These are phyloP conservation scores for Monilinia vaccinii-corymbosi DNA, from an alignment of 2,329 filamentous ascomycete species.

Conservation along the genomic window DNA sequence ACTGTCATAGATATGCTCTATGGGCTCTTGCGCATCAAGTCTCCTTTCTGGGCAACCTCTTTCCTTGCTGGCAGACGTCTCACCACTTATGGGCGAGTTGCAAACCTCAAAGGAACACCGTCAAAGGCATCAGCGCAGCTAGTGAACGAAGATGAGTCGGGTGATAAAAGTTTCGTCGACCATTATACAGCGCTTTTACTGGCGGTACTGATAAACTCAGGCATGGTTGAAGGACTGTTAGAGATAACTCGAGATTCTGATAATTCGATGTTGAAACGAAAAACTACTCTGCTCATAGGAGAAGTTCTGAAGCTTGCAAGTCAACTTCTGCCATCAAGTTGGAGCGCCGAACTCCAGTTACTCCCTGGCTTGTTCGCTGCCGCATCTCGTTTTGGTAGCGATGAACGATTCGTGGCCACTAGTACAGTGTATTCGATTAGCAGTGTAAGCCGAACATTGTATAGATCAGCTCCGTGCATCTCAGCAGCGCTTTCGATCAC, in stretches of 20 bases:
- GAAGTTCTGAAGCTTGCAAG: constrained; percentile 87
- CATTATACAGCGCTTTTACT: constrained; percentile 89
- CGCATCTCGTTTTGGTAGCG: constrained; percentile 61
- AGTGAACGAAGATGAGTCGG: constrained; percentile 51
- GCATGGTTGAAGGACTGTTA: constrained; percentile 54
- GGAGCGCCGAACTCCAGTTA: constrained; percentile 79
- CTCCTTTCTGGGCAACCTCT: constrained; percentile 87
- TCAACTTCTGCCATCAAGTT: constrained; percentile 69
- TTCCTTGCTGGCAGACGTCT: constrained; percentile 87
- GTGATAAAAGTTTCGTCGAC: constrained; percentile 77
- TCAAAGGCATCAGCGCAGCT: constrained; percentile 42
- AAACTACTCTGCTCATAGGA: constrained; percentile 82
- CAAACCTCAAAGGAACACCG: constrained; percentile 59
- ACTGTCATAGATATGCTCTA: constrained; percentile 85
- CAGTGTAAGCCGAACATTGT: constrained; percentile 88
- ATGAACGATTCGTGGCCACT: constrained; percentile 71
- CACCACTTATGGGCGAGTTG: constrained; percentile 93
- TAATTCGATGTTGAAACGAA: constrained; percentile 66
- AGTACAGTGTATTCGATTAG: constrained; percentile 96
- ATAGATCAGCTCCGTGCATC: constrained; percentile 57
- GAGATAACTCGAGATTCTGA: constrained; percentile 60
- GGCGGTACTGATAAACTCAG: constrained; percentile 75
- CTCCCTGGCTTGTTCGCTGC: constrained; percentile 77
- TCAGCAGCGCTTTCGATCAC: constrained; percentile 19
- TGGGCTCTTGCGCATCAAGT: constrained; percentile 73